Conservation (phyloP, 2,329 filamentous ascomycete genomes). For the Aspergillus quadricinctus region DNA sequence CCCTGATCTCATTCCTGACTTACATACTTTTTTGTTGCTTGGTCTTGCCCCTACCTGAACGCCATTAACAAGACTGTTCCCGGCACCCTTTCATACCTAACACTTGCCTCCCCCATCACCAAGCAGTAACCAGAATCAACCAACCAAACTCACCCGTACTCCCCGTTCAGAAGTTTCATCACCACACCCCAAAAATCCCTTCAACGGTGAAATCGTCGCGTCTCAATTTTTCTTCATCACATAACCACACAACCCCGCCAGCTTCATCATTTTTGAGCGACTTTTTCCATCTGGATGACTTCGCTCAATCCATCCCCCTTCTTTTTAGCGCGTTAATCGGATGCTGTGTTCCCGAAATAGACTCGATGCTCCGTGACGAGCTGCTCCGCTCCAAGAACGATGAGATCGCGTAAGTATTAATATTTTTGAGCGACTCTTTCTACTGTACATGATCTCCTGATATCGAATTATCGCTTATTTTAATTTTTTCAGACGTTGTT, state of each 20-base stretch:
- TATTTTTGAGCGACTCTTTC: conserved; percentile 25
- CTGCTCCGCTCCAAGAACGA: conserved; percentile 48
- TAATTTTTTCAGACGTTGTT: conserved; percentile 46
- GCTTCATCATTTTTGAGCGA: conserved; percentile 43
- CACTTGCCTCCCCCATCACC: conserved; percentile 4
- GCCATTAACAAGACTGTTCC: conserved; percentile 8
- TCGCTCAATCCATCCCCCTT: conserved; percentile 33
- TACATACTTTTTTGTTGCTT: not conserved
- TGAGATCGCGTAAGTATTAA: conserved; percentile 48
- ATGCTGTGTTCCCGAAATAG: conserved; percentile 46
- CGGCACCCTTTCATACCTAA: conserved; percentile 11
- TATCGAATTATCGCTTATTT: conserved; percentile 33
- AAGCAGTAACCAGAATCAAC: conserved; percentile 14
- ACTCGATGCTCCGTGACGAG: conserved; percentile 48
- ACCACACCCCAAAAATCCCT: conserved; percentile 29
- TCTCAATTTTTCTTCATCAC: conserved; percentile 30
- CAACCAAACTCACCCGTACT: conserved; percentile 19
- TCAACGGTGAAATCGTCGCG: conserved; percentile 26
- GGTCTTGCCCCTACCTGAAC: not conserved
- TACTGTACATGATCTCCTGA: conserved; percentile 11
- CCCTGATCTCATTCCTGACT: not conserved
- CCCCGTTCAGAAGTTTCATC: conserved; percentile 20
- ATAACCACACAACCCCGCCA: conserved; percentile 37
- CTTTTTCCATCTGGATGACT: conserved; percentile 42
- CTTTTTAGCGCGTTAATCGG: conserved; percentile 47